A percentile compares a stretch with the other conserved stretches of the same genome.
Conservation (phyloP, 176 grass and related monocot species). For the Metroxylon sagu region DNA sequence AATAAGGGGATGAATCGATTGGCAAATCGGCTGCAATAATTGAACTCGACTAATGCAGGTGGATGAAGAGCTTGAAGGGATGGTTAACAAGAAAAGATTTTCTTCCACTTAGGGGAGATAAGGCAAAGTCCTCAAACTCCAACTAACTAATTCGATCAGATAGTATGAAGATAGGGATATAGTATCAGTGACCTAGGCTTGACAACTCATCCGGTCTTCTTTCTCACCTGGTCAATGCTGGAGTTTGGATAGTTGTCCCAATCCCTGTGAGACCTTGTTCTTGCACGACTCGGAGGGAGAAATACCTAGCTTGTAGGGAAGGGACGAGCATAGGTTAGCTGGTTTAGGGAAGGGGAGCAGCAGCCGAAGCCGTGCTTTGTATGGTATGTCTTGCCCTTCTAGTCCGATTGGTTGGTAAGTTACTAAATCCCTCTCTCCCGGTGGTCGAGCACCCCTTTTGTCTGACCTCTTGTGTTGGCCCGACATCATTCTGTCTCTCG, state of each 20-base stretch:
- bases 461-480: no score
- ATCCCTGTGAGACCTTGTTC: neutral
- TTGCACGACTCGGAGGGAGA: neutral
- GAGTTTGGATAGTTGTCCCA: conserved; percentile 2
- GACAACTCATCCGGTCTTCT: neutral
- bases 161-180: neutral
- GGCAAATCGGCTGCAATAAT: no score
- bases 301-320: neutral
- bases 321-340: neutral
- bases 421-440: no score
- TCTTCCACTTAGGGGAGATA: no score
- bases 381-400: no score
- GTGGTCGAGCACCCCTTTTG: no score
- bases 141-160: neutral
- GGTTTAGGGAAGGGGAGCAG: neutral
- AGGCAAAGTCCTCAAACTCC: no score
- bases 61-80: no score
- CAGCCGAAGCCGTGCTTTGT: neutral
- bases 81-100: no score
- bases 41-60: no score
- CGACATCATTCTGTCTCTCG: no score
- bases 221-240: neutral
- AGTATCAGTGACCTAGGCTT: conserved; percentile 2
- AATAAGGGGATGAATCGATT: neutral
- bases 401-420: no score